phyloP scores from a whole-genome alignment of 192 early-diverging fungal species.

The Podochytrium sp. region DNA sequence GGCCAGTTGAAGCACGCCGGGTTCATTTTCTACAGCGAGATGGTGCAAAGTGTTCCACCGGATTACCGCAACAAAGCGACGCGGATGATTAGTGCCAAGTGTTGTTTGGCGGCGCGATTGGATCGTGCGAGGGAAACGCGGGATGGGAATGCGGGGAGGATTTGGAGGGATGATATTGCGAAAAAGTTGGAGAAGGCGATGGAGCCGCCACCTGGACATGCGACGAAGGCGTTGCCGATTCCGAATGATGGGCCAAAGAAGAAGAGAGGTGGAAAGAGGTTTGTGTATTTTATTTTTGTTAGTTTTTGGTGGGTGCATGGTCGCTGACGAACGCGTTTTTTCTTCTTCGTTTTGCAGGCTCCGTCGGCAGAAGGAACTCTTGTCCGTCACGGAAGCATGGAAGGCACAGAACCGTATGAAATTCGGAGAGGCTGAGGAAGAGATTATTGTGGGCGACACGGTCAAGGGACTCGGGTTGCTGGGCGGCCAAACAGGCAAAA shows the following conservation, averaged over 20 bases:
- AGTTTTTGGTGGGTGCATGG: not conserved
- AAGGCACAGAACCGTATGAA: slow-evolving; percentile 89
- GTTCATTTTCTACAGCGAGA: slow-evolving; percentile 76
- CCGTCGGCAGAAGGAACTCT: slow-evolving; percentile 80
- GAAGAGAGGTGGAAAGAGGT: slow-evolving; percentile 84
- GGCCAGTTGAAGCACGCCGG: slow-evolving; percentile 77
- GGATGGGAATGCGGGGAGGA: slow-evolving; percentile 76
- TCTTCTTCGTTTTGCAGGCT: slow-evolving; percentile 47
- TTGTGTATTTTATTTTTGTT: not conserved
- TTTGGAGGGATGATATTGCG: slow-evolving; percentile 79
- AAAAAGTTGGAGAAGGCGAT: slow-evolving; percentile 84
- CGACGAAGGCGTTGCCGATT: slow-evolving; percentile 86
- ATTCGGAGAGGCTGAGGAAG: slow-evolving; percentile 92
- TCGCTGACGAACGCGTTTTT: not conserved
- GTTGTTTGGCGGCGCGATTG: slow-evolving; percentile 83
- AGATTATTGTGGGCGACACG: slow-evolving; percentile 83
- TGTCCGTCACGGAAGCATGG: slow-evolving; percentile 83
- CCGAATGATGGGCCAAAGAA: slow-evolving; percentile 92
- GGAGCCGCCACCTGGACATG: slow-evolving; percentile 84
- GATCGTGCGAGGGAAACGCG: slow-evolving; percentile 71
- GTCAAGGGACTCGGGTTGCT: slow-evolving; percentile 85
- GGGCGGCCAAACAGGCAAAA: slow-evolving; percentile 76
- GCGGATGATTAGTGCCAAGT: slow-evolving; percentile 82
- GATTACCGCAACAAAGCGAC: slow-evolving; percentile 81
- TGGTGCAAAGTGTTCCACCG: slow-evolving; percentile 67